Base-by-base conservation (phyloP, 768 basidiomycete genomes). In the Austroboletus festivus region DNA sequence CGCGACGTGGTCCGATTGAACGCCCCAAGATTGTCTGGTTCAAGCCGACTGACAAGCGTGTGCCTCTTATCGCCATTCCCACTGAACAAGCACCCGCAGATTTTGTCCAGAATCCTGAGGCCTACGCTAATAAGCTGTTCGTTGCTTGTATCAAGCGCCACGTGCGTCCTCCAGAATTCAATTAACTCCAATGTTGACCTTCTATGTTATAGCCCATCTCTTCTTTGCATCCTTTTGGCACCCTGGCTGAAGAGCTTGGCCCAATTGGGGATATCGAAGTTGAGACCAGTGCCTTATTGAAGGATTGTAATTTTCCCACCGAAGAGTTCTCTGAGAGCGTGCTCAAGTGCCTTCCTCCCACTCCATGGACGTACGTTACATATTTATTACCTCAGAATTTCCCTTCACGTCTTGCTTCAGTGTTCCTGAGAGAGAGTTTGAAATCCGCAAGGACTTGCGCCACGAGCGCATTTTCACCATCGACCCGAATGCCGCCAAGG, bases 11-110 rank as follows among this genome's bases (percentile, higher is more conserved):
- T 23, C 82, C 84, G 1, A 83, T 87, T 38, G 91, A 93, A 66
- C 85, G 94, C 34, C 95, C 95, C 54, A 98, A 97, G 78, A 99
- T 99, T 55, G 94, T 99, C 39, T 99, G 96, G 96, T 98, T 99
- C 79, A 95, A 97, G 73, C 96, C 96, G 4, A 97, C 95, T 22
- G 94, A 97, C 74, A 99, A 99, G 69, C 89, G 96, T 48, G 96
- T 99, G 1, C 96, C 96, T 38, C 78, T 98, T 35, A 97, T 99
- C 61, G 96, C 96, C 47, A 99, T 99, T 53, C 95, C 94, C 8
- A 98, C 96, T 7, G 96, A 99, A 62, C 96, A 99, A 69, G 95
- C 96, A 0, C 96, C 96, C 6, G 80, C 78, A 16, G 94, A 98
- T 68, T 99, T 99, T 64, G 85, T 99, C 38, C 91, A 95, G 68